phyloP scores from a whole-genome alignment of 2,329 filamentous ascomycete species.

The Curvularia eragrostidis region DNA sequence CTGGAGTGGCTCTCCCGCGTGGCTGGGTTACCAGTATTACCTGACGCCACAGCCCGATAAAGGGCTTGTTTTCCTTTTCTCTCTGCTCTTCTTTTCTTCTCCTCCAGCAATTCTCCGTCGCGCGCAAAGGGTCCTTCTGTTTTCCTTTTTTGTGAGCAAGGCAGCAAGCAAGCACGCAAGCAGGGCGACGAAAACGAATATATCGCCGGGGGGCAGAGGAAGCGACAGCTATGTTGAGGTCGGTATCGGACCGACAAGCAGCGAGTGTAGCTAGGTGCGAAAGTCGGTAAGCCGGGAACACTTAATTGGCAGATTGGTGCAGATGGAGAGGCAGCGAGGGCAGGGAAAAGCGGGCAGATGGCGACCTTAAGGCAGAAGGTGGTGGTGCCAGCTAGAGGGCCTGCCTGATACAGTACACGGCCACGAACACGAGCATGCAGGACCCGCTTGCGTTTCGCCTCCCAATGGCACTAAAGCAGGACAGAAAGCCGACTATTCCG shows the following conservation, averaged over 20 bases:
- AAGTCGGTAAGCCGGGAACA: background rate
- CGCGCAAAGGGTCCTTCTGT: background rate
- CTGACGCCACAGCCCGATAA: background rate
- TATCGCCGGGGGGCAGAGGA: background rate
- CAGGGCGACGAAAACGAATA: background rate
- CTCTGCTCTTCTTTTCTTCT: background rate
- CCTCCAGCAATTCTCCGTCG: background rate
- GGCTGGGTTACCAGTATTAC: conserved; percentile 10
- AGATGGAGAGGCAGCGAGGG: background rate
- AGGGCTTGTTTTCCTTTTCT: background rate
- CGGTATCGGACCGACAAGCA: conserved; percentile 1
- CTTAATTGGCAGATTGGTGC: background rate
- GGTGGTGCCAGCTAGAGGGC: conserved; percentile 11
- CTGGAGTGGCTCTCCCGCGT: conserved; percentile 2
- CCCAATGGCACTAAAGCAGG: conserved; percentile 11
- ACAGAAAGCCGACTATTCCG: conserved; percentile 13
- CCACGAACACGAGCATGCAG: conserved; percentile 21
- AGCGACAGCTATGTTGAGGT: background rate
- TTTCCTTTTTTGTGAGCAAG: background rate
- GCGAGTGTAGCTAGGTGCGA: conserved; percentile 3
- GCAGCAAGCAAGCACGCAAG: background rate
- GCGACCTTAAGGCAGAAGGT: conserved; percentile 25
- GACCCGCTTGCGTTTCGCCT: conserved; percentile 17
- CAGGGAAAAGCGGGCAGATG: conserved; percentile 12
- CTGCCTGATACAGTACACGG: conserved; percentile 17